Percentiles rank a stretch among this genome's conserved stretches.
phyloP scores from a whole-genome alignment of 495 filamentous ascomycete genomes.

The Hypoxylon lenormandii region DNA sequence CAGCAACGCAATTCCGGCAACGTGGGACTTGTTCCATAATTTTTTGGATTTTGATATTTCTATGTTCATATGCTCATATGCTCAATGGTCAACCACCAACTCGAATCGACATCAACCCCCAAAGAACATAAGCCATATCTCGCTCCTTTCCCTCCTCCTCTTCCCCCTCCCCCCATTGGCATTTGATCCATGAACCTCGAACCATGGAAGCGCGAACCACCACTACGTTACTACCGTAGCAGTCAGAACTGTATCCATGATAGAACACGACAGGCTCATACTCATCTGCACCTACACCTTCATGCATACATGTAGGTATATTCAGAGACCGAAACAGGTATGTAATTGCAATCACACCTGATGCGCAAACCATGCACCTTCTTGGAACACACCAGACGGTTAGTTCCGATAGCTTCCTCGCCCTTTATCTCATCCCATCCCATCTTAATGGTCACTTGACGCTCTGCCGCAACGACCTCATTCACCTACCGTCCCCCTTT shows the following conservation, averaged over 20 bases:
- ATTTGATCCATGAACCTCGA: conserved; percentile 44
- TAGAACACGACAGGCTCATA: conserved; percentile 24
- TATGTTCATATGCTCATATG: conserved; percentile 3
- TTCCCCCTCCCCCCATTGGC: conserved; percentile 34
- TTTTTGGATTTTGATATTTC: conserved; percentile 29
- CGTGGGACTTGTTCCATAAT: conserved; percentile 18
- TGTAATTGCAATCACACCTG: conserved; percentile 46
- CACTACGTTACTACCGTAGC: conserved; percentile 45
- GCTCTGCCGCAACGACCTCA: conserved; percentile 25
- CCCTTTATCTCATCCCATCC: conserved; percentile 16
- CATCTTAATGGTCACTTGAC: conserved; percentile 30
- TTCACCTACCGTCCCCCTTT: conserved; percentile 20
- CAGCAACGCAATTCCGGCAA: conserved; percentile 14
- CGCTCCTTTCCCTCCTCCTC: conserved; percentile 4
- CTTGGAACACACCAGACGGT: conserved; percentile 39
- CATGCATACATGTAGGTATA: conserved; percentile 30
- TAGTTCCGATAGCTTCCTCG: conserved; percentile 33
- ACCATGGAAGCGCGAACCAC: conserved; percentile 47
- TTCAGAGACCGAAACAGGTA: conserved; percentile 36
- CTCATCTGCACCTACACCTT: conserved; percentile 5
- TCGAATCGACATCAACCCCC: conserved; percentile 21
- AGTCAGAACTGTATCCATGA: conserved; percentile 38
- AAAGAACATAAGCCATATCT: conserved; percentile 8
- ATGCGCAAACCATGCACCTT: conserved; percentile 44
- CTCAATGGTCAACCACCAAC: conserved; percentile 25